Base-by-base conservation (phyloP, 1,284 basidiomycete species). In the Trametes sp. region DNA sequence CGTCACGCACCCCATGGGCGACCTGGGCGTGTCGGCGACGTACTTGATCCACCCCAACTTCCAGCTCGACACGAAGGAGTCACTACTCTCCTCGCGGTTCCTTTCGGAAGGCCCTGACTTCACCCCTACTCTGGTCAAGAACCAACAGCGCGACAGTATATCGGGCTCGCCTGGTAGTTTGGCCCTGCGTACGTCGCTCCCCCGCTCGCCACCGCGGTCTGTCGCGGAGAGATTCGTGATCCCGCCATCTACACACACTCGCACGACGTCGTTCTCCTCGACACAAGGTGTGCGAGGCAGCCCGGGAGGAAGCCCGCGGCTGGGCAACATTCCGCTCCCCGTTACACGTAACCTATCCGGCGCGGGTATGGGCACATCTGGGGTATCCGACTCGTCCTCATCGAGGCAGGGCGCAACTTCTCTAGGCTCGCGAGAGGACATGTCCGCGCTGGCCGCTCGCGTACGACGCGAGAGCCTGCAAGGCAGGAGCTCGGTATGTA, bases 41-140 rank as follows among this genome's bases (percentile, higher is more conserved):
- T 93, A 91, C 74, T 83, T 93, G 49, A 79, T 83, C 13, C 77
- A 82, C 0, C 88, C 90, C 5, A 80, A 84, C 70, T 93, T 93
- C 77, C 82, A 86, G 65, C 77, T 92, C 31, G 90, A 92, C 73
- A 87, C 89, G 62, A 81, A 88, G 36, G 92, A 93, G 75, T 87
- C 86, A 1, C 75, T 93, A 2, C 79, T 93, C 13, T 89, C 88
- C 1, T 89, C 87, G 4, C 80, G 86, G n/a, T 90, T 93, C 71
- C 79, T 90, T 29, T 87, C 85, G 55, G 82, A 80, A 68, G 81
- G 87, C 33, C 83, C 76, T 1, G 81, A 83, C 35, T 89, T 89
- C 69, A 86, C 86, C 9, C 88, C 87, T 0, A 91, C 89, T 0
- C 78, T 90, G 16, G 75, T 74, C 31, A 83, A 79, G 80, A 83